These are phyloP conservation scores for Botrytis squamosa DNA, from an alignment of 2,329 filamentous ascomycete genomes.

Conservation along the genomic window DNA sequence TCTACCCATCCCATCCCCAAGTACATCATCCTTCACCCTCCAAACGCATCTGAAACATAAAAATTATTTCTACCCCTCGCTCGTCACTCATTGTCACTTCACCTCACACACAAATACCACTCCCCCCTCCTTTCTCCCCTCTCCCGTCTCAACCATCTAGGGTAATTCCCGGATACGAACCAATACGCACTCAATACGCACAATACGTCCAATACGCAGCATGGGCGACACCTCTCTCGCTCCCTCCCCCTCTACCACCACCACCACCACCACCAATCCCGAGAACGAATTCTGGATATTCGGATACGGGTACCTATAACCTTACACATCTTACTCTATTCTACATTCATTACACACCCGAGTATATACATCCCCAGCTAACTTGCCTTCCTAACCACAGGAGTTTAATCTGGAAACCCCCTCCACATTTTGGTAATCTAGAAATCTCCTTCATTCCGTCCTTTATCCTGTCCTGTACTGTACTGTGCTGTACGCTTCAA, in stretches of 20 bases:
- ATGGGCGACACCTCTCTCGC: not conserved
- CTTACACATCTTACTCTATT: too few relatives aligned
- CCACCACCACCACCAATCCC: slow-evolving; percentile 17
- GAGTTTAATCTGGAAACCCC: slow-evolving; percentile 97
- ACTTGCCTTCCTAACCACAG: slow-evolving; percentile 45
- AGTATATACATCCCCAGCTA: not conserved
- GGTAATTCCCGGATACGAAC: not conserved
- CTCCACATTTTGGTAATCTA: slow-evolving; percentile 88
- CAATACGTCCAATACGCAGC: too few relatives aligned
- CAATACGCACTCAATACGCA: not conserved
- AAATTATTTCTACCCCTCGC: not conserved
- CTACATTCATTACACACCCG: not conserved
- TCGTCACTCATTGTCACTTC: not conserved
- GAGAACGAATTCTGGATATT: slow-evolving; percentile 83
- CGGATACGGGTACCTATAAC: slow-evolving; percentile 78
- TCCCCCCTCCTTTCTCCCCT: not conserved
- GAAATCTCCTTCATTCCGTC: not conserved
- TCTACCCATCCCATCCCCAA: not conserved
- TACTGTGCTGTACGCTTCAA: not conserved
- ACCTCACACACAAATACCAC: not conserved
- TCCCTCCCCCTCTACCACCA: slow-evolving; percentile 7
- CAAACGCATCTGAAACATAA: not conserved
- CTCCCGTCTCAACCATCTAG: not conserved
- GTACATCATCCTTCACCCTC: not conserved
- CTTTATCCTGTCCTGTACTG: not conserved